Percentiles rank a stretch among this genome's conserved stretches.
phyloP scores from a whole-genome alignment of 305 asterid species.

The Fraxinus nigra region DNA sequence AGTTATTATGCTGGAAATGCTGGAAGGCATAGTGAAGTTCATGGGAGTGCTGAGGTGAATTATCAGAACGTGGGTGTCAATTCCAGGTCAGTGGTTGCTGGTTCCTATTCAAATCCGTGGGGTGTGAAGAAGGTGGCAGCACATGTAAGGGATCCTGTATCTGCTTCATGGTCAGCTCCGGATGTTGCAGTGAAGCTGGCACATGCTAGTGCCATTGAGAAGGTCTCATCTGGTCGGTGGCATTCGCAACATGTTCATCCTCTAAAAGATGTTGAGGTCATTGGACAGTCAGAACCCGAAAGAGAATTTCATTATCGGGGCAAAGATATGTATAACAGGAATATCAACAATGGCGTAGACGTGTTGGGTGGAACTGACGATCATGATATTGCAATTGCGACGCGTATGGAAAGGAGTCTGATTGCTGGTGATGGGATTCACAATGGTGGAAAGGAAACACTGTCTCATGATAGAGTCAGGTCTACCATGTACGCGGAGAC shows the following conservation, averaged over 20 bases:
- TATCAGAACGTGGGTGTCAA: constrained; percentile 44
- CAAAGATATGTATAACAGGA: constrained; percentile 26
- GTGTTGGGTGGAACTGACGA: constrained; percentile 32
- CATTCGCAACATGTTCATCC: constrained; percentile 56
- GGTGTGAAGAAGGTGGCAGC: constrained; percentile 66
- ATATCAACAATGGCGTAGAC: constrained; percentile 33
- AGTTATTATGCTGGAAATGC: constrained; percentile 56
- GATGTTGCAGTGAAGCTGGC: constrained; percentile 75
- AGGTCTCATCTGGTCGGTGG: constrained; percentile 92
- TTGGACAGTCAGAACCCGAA: constrained; percentile 37
- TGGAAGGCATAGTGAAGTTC: constrained; percentile 53
- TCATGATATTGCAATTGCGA: constrained; percentile 35
- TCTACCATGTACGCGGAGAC: constrained; percentile 39
- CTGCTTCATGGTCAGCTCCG: constrained; percentile 69
- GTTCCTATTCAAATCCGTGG: constrained; percentile 79
- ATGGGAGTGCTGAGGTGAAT: constrained; percentile 42
- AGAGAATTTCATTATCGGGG: constrained; percentile 37
- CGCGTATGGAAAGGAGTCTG: constrained; percentile 52
- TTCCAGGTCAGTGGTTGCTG: constrained; percentile 43
- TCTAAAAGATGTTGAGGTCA: constrained; percentile 45
- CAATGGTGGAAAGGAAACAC: constrained; percentile 40
- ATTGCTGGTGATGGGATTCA: constrained; percentile 44
- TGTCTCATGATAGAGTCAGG: constrained; percentile 41
- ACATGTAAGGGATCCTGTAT: constrained; percentile 48
- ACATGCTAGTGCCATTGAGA: constrained; percentile 92